Evolutionary conservation across 2,329 filamentous ascomycete genomes (phyloP).

Genomic region (Fusarium staphyleae): DNA sequence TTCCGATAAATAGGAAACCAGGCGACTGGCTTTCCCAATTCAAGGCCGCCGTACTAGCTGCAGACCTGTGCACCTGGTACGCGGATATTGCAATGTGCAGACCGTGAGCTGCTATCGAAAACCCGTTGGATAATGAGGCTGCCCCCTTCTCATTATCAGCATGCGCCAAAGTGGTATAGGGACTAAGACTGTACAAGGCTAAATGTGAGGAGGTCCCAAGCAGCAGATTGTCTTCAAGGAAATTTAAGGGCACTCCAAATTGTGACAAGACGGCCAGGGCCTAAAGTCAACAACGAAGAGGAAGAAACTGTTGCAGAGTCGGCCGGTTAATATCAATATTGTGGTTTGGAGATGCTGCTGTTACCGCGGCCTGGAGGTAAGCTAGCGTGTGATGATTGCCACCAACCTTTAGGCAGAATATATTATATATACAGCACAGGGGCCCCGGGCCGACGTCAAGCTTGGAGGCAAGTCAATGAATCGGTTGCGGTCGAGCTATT

Average conservation of each 20-base stretch:
- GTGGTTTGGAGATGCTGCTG: not conserved
- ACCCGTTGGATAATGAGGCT: conserved; percentile 3
- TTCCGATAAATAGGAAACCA: not conserved
- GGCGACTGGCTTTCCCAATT: not conserved
- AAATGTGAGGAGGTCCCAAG: too few species aligned
- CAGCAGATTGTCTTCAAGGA: too few species aligned
- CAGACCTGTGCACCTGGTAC: conserved; percentile 31
- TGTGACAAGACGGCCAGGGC: too few species aligned
- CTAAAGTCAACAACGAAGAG: not conserved
- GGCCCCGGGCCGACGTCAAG: not conserved
- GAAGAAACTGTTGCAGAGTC: not conserved
- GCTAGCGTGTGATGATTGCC: not conserved
- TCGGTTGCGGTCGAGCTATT: conserved; percentile 11
- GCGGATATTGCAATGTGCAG: conserved; percentile 8
- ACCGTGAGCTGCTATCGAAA: conserved; percentile 1
- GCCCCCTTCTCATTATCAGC: conserved; percentile 4
- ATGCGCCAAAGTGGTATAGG: conserved; percentile 9
- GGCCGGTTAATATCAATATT: not conserved
- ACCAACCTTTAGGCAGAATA: conserved; percentile 13
- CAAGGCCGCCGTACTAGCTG: not conserved
- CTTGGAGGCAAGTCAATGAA: conserved; percentile 18
- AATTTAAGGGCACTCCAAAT: too few species aligned
- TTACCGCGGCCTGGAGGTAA: not conserved
- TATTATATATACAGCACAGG: not conserved
- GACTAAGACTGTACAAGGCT: not conserved